Conservation (phyloP, 768 basidiomycete genomes). For the Xanthoconium purpureum region DNA sequence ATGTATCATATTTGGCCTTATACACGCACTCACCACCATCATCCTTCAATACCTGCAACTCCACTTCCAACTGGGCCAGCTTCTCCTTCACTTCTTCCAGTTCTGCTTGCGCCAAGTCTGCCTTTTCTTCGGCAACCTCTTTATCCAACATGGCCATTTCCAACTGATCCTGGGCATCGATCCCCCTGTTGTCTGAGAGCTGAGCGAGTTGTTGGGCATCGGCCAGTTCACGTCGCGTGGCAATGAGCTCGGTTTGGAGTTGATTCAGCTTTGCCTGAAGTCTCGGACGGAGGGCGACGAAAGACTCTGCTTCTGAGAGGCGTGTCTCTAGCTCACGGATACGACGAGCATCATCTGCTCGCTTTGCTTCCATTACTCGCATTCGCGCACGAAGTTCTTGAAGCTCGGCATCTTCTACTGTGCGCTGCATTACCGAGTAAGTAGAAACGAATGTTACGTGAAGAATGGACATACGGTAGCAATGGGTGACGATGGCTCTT, state of each 20-base stretch:
- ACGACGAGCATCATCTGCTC: constrained; percentile 80
- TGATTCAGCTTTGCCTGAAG: constrained; percentile 83
- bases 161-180: constrained; percentile 84
- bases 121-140: constrained; percentile 93
- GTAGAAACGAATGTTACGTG: not conserved
- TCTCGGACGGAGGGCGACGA: constrained; percentile 83
- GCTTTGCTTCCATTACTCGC: constrained; percentile 81
- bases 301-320: constrained; percentile 80
- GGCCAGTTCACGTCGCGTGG: constrained; percentile 69
- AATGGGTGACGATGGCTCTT: constrained; percentile 28
- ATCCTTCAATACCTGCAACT: constrained; percentile 74
- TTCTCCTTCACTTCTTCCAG: constrained; percentile 77
- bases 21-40: constrained; percentile 34
- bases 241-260: constrained; percentile 76
- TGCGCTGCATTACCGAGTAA: constrained; percentile 22
- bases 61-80: constrained; percentile 76
- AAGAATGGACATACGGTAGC: constrained; percentile 16
- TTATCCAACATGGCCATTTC: constrained; percentile 96
- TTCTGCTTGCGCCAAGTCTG: constrained; percentile 75
- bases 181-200: constrained; percentile 63
- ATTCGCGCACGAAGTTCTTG: constrained; percentile 83
- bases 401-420: constrained; percentile 55
- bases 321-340: constrained; percentile 82
- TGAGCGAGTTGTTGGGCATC: constrained; percentile 75
- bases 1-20: not conserved